These are phyloP conservation scores for Ceratobasidium sp. DNA, from an alignment of 1,284 basidiomycete species.

Conservation along the genomic window DNA sequence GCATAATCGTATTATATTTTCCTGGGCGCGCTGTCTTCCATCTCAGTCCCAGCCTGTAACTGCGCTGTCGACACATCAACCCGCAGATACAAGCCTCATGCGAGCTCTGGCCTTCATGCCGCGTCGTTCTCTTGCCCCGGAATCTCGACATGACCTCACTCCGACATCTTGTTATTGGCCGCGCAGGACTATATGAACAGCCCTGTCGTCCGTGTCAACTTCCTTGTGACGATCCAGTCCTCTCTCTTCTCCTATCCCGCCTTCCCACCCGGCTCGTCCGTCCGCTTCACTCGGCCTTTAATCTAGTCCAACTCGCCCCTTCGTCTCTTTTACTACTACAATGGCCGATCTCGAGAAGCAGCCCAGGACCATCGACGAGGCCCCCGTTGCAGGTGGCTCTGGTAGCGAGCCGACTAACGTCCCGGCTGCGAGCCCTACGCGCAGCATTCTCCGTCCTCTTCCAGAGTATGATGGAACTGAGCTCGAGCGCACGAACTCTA, in stretches of 20 bases:
- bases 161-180: not conserved
- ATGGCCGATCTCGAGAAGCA: slow-evolving; percentile 42
- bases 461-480: slow-evolving; percentile 24
- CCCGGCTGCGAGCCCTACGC: slow-evolving; percentile 20
- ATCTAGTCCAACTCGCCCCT: not conserved
- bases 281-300: slow-evolving; percentile 11
- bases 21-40: not conserved
- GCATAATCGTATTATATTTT: not conserved
- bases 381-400: slow-evolving; percentile 28
- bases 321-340: slow-evolving; percentile 14
- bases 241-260: slow-evolving; percentile 12
- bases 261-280: slow-evolving; percentile 3
- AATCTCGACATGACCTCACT: slow-evolving; percentile 3
- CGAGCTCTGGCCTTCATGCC: slow-evolving; percentile 31
- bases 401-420: slow-evolving; percentile 6
- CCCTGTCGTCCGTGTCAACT: slow-evolving; percentile 1
- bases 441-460: slow-evolving; percentile 23
- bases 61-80: not conserved
- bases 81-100: slow-evolving; percentile 17
- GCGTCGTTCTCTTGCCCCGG: slow-evolving; percentile 8
- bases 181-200: slow-evolving; percentile 20
- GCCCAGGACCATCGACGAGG: slow-evolving; percentile 38
- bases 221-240: slow-evolving; percentile 38
- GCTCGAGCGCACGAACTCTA: slow-evolving; percentile 17
- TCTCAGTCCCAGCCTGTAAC: not conserved